Evolutionary conservation across 2,329 filamentous ascomycete species (phyloP), one percentile per base, ranked within the genome.

Genomic region (Dothidotthia symphoricarpi): DNA sequence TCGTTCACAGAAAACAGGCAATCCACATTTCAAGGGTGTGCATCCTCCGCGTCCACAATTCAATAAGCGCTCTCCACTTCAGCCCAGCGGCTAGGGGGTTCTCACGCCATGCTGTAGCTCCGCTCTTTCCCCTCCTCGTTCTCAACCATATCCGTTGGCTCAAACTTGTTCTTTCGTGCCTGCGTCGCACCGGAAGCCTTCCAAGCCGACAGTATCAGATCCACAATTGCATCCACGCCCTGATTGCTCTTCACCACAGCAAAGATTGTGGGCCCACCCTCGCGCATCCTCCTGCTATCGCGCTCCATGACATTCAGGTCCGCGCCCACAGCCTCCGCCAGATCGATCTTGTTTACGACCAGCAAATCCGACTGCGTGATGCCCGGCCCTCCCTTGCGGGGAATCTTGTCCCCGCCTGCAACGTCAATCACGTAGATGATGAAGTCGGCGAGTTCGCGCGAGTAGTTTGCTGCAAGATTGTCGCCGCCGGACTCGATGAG

Each of bases 371-470:
- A 93, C 72, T 96, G 91, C 4, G 93, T 98, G 65, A 98, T 98
- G 1, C 93, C 93, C 0, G 93, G 93, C 0, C 93, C 93, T 17
- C 93, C 93, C 73, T 98, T 98, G 17, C 93, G 74, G 0, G 93
- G 93, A 34, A 98, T 85, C 78, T 98, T 98, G 69, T 98, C 93
- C 10, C 93, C 93, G 15, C 93, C 93, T 39, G 83, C 86, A 13
- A 98, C 93, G 69, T 98, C 93, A 56, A 98, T 97, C 19, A 98
- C 93, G 67, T 98, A 98, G 70, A 98, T 85, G 69, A 98, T 98
- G 67, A 86, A 98, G 68, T 98, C 93, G 2, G 93, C 93, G 51
- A 98, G 75, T 70, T 98, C 93, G 41, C 93, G 79, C 38, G 81
- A 87, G 76, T 98, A 98, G 74, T 98, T 98, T 3, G 93, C 93